Evolutionary conservation across 2,329 filamentous ascomycete genomes (phyloP), one percentile per base, ranked within the genome.

Genomic region (Verticillium nonalfalfae): DNA sequence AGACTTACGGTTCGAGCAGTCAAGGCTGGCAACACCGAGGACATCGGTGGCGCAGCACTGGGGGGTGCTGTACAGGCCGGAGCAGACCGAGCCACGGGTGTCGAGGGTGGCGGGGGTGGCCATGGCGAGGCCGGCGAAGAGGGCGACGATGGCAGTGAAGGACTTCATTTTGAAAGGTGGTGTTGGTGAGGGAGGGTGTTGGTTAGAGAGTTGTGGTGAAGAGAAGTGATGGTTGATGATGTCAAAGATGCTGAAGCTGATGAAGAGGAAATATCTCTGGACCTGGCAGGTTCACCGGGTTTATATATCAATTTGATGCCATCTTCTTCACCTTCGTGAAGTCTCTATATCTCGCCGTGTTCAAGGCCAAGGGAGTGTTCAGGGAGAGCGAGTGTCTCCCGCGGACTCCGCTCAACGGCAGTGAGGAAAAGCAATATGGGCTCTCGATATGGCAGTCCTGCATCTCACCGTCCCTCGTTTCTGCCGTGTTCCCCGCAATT

Each of bases 21-120:
- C 75, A 21, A 87, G 75, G 70, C 84, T 75, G 3, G 80, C 83
- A 61, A 87, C 64, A 62, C 82, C 80, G 40, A 88, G 79, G 38
- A 88, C 78, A 65, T 88, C 82, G 31, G 84, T 85, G 14, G 85
- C 81, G 70, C 86, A 89, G 78, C 86, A 89, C 65, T 82, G 79
- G 3, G 81, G 68, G 34, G 67, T 75, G 65, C 68, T 70, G 66
- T 79, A 79, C 18, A 80, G 73, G 35, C 71, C 72, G 33, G 71
- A 72, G 68, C 80, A 81, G 11, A 67, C 58, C 60, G 79, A 80
- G 7, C 66, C 60, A 36, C 69, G 65, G 52, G 79, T 71, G 10
- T 67, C 58, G 60, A 79, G 81, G 7, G 66, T 60, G n/a, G 69
- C 59, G 56, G 68, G 65, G 4, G 70, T 68, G 10, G 73, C 69